phyloP scores from a whole-genome alignment of 106 monocot species.

The Phalaenopsis aphrodite region DNA sequence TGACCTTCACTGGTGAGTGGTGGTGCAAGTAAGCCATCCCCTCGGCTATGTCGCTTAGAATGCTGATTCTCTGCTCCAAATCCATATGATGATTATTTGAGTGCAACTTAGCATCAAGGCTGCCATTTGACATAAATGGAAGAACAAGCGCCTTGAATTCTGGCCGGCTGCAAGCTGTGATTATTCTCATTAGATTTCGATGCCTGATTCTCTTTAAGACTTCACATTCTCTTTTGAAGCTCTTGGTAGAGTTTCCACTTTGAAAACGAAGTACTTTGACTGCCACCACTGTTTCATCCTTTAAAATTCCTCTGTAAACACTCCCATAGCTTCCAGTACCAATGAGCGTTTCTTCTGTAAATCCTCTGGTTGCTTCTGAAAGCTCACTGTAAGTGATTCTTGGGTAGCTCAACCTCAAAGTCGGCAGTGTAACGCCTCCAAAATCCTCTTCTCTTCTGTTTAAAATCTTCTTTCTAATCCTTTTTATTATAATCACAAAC shows the following conservation, averaged over 20 bases:
- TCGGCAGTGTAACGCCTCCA: slow-evolving; percentile 8
- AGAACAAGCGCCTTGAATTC: slow-evolving; percentile 59
- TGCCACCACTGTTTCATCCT: slow-evolving; percentile 42
- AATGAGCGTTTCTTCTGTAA: slow-evolving; percentile 24
- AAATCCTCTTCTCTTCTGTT: not conserved
- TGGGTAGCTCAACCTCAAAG: slow-evolving; percentile 30
- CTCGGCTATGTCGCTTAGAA: slow-evolving; percentile 48
- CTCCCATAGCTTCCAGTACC: slow-evolving; percentile 22
- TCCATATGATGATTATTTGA: slow-evolving; percentile 17
- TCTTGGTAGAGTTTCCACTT: slow-evolving; percentile 46
- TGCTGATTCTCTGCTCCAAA: slow-evolving; percentile 26
- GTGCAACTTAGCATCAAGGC: slow-evolving; percentile 37
- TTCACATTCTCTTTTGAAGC: slow-evolving; percentile 59
- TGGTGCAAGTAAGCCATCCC: slow-evolving; percentile 65
- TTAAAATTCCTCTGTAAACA: slow-evolving; percentile 42
- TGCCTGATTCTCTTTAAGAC: slow-evolving; percentile 58
- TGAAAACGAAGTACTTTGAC: slow-evolving; percentile 54
- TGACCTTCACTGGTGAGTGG: slow-evolving; percentile 46
- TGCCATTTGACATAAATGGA: slow-evolving; percentile 58
- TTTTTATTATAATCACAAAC: slow-evolving; percentile 13
- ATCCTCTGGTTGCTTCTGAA: slow-evolving; percentile 39
- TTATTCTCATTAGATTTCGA: slow-evolving; percentile 57
- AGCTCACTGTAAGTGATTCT: slow-evolving; percentile 54
- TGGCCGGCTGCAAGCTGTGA: slow-evolving; percentile 61
- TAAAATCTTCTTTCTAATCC: slow-evolving; percentile 12